A percentile compares a stretch with the other conserved stretches of the same genome.
phyloP scores from a whole-genome alignment of 192 early-diverging fungal species.

The Mortierella hygrophila region DNA sequence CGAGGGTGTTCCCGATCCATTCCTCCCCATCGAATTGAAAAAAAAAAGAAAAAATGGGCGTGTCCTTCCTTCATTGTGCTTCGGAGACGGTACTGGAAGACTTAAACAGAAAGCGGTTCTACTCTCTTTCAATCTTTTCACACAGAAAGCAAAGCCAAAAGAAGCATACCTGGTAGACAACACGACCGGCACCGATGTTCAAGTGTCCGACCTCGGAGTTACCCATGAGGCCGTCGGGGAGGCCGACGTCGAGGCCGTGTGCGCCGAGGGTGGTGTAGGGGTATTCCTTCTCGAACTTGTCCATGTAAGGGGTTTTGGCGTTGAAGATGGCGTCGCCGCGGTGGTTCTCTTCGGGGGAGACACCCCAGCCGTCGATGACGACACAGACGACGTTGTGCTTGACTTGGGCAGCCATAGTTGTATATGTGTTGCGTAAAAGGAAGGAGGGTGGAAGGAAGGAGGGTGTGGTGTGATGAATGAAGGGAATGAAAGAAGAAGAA shows the following conservation, averaged over 20 bases:
- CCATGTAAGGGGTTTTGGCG: conserved; percentile 95
- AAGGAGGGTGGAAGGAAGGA: neutral
- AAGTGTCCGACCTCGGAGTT: conserved; percentile 99
- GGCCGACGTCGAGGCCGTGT: conserved; percentile 95
- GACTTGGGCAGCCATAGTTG: conserved; percentile 28
- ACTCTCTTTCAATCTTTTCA: neutral
- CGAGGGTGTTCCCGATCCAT: neutral
- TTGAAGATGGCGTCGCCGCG: conserved; percentile 94
- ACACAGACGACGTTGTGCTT: conserved; percentile 87
- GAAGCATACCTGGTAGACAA: conserved; percentile 91
- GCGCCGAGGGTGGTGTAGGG: conserved; percentile 86
- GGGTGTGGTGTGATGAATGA: neutral
- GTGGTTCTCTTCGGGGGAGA: conserved; percentile 74
- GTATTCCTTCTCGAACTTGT: conserved; percentile 78
- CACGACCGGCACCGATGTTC: conserved; percentile 99
- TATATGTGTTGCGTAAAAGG: neutral
- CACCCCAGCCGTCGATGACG: conserved; percentile 99
- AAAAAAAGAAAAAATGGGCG: neutral
- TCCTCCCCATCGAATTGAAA: neutral
- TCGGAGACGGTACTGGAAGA: neutral
- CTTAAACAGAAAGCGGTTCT: neutral
- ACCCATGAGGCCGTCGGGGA: conserved; percentile 99
- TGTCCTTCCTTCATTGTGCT: neutral
- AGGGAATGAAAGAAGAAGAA: neutral
- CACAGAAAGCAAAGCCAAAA: neutral